These are phyloP conservation scores for Cairneyella variabilis DNA, from an alignment of 495 filamentous ascomycete genomes.

Conservation along the genomic window DNA sequence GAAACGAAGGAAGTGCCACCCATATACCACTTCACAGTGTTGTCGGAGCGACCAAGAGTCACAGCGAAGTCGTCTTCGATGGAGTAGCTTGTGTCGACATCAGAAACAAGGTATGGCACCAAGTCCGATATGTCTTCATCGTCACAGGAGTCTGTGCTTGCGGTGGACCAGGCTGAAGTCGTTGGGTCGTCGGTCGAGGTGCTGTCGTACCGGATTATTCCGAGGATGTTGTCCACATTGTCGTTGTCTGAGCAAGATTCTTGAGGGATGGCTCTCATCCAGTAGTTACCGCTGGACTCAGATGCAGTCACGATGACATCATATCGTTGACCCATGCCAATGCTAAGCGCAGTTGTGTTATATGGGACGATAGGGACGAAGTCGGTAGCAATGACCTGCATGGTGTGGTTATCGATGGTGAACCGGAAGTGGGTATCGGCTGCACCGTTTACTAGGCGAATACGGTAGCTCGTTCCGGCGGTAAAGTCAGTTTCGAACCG, in stretches of 20 bases:
- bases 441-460: conserved; percentile 53
- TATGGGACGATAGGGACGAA: no score
- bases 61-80: conserved; percentile 25
- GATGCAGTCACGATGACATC: conserved; percentile 62
- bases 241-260: conserved; percentile 38
- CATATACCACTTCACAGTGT: conserved; percentile 38
- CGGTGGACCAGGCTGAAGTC: conserved; percentile 33
- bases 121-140: conserved; percentile 36
- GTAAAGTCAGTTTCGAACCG: conserved; percentile 37
- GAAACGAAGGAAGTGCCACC: conserved; percentile 35
- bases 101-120: conserved; percentile 36
- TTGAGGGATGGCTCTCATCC: conserved; percentile 60
- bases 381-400: conserved; percentile 45
- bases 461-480: conserved; percentile 31
- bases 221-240: conserved; percentile 44
- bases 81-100: conserved; percentile 19
- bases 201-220: conserved; percentile 50
- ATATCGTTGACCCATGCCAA: conserved; percentile 67
- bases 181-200: conserved; percentile 28
- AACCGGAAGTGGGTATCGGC: conserved; percentile 46
- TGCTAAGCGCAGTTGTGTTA: conserved; percentile 42
- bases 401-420: conserved; percentile 42
- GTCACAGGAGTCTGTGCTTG: no score
- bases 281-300: conserved; percentile 52
- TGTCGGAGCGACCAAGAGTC: conserved; percentile 19